Evolutionary conservation across 768 basidiomycete species (phyloP).

Genomic region (Dioszegia aurantiaca): DNA sequence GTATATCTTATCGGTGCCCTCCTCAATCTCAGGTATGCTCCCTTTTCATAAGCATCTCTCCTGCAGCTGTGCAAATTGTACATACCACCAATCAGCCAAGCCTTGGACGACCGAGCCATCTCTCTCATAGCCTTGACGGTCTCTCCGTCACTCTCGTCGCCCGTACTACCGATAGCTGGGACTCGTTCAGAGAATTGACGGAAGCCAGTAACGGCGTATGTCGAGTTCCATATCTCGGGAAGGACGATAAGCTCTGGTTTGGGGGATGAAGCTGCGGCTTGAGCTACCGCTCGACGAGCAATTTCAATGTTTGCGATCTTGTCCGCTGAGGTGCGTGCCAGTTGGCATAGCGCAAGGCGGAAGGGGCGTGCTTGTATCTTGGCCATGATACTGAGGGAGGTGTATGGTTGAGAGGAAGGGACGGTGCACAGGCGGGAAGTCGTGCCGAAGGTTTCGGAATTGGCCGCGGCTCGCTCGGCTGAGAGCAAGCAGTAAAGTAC

Average conservation of each 20-base stretch:
- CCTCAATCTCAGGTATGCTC: slow-evolving; percentile 84
- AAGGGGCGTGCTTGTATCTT: slow-evolving; percentile 63
- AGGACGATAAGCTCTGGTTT: slow-evolving; percentile 43
- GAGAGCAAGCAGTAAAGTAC: no score
- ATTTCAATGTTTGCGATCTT: slow-evolving; percentile 76
- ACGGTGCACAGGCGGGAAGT: no score
- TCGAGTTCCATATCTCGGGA: slow-evolving; percentile 56
- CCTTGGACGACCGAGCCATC: slow-evolving; percentile 69
- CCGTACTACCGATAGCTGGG: slow-evolving; percentile 23
- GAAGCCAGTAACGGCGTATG: slow-evolving; percentile 61
- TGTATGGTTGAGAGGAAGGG: neutral
- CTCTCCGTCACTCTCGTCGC: slow-evolving; percentile 52
- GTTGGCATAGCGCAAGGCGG: slow-evolving; percentile 82
- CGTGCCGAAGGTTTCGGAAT: no score
- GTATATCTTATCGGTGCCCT: slow-evolving; percentile 64
- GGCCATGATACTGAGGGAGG: slow-evolving; percentile 28
- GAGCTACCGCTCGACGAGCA: slow-evolving; percentile 74
- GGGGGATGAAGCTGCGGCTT: slow-evolving; percentile 52
- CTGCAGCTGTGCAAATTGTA: neutral
- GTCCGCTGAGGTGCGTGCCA: slow-evolving; percentile 68
- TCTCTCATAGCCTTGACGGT: slow-evolving; percentile 77
- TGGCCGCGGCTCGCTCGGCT: no score
- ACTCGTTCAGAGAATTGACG: slow-evolving; percentile 71
- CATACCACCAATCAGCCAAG: slow-evolving; percentile 91
- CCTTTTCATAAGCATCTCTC: slow-evolving; percentile 56